These are phyloP conservation scores for Mesotaenium endlicherianum DNA, from an alignment of 139 green algal genomes.

Conservation along the genomic window DNA sequence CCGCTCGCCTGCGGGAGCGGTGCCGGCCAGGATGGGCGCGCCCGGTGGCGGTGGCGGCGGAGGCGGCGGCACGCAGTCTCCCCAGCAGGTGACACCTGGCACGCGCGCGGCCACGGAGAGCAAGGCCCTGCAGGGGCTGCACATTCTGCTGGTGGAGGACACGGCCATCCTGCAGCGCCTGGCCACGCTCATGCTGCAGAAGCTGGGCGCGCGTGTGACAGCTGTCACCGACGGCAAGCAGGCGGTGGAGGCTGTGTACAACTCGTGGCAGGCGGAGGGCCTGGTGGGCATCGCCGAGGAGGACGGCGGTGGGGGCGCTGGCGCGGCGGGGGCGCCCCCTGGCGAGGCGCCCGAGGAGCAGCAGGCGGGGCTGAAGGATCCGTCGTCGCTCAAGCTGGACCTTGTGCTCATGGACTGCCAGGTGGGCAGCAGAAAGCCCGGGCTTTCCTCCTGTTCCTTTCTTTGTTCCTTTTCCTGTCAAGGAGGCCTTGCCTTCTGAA, in stretches of 20 bases:
- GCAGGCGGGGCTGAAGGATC: neutral
- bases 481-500: neutral
- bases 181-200: conserved; percentile 22
- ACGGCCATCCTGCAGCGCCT: conserved; percentile 33
- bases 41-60: no score
- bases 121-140: conserved; percentile 10
- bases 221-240: conserved; percentile 31
- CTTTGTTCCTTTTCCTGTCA: neutral
- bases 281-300: neutral
- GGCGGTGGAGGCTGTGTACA: conserved; percentile 28
- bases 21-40: no score
- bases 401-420: conserved; percentile 77
- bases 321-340: neutral
- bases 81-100: no score
- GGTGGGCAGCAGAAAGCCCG: conserved; percentile 9
- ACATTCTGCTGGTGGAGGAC: conserved; percentile 47
- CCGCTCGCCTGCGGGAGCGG: no score
- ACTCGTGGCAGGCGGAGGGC: conserved; percentile 14
- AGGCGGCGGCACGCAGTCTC: no score
- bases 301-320: neutral
- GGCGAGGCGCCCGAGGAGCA: no score
- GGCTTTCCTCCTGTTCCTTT: neutral
- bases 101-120: no score
- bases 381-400: no score
- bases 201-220: conserved; percentile 36